Conservation (phyloP, 768 basidiomycete genomes). For the Aureoboletus auriporus region DNA sequence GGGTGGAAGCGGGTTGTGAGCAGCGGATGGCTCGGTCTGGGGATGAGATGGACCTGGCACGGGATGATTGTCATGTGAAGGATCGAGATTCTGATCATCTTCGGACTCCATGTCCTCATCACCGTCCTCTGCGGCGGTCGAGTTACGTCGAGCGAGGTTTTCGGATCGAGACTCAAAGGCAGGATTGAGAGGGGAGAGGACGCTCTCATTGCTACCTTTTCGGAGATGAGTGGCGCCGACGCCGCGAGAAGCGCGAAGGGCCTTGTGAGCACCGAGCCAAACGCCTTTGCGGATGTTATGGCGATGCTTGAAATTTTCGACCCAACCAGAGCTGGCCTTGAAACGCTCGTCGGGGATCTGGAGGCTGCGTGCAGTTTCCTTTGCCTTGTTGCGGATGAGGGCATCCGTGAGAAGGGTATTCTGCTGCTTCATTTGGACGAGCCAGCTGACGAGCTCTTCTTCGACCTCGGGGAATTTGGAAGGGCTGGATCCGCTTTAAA, state of each 20-base stretch:
- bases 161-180: constrained; percentile 35
- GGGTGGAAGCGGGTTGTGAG: constrained; percentile 30
- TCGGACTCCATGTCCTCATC: constrained; percentile 36
- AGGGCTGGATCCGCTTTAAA: constrained; percentile 41
- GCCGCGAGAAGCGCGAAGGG: constrained; percentile 29
- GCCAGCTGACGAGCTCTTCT: constrained; percentile 54
- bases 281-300: constrained; percentile 69
- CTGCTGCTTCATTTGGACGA: constrained; percentile 49
- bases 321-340: constrained; percentile 91
- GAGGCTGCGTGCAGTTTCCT: constrained; percentile 54
- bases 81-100: constrained; percentile 30
- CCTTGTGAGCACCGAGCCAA: constrained; percentile 43
- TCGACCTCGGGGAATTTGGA: constrained; percentile 83
- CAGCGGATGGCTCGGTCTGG: constrained; percentile 19
- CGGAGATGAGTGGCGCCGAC: constrained; percentile 32
- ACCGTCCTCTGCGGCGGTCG: constrained; percentile 28
- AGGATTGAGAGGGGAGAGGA: constrained; percentile 38
- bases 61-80: constrained; percentile 21
- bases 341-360: constrained; percentile 67
- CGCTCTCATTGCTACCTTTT: constrained; percentile 32
- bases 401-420: constrained; percentile 59
- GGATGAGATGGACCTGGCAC: constrained; percentile 29
- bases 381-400: constrained; percentile 59
- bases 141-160: constrained; percentile 22
- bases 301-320: constrained; percentile 88